These are phyloP conservation scores for Xanthoconium separans DNA, from an alignment of 1,284 basidiomycete species.

Conservation along the genomic window DNA sequence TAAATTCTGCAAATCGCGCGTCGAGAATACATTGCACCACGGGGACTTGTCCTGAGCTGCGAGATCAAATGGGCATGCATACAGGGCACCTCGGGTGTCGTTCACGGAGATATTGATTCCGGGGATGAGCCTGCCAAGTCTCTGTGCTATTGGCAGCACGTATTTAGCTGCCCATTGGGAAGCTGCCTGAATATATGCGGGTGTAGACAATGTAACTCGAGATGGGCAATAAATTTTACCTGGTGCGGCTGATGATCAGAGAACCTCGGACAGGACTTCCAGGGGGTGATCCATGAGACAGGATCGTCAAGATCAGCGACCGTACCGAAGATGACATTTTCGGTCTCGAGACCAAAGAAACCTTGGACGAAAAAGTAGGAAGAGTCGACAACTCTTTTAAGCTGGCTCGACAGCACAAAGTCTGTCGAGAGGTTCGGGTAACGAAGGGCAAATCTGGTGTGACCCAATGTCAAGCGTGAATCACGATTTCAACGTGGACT, in stretches of 20 bases:
- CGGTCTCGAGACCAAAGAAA: slow-evolving; percentile 8
- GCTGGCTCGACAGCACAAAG: slow-evolving; percentile 38
- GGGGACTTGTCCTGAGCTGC: slow-evolving; percentile 38
- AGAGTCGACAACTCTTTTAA: slow-evolving; percentile 31
- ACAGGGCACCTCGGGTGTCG: slow-evolving; percentile 44
- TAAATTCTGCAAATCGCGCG: slow-evolving; percentile 38
- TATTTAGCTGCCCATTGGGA: slow-evolving; percentile 40
- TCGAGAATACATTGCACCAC: slow-evolving; percentile 43
- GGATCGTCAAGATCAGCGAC: slow-evolving; percentile 26
- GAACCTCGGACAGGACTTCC: slow-evolving; percentile 9
- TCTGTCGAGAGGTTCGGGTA: slow-evolving; percentile 29
- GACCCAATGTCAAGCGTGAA: slow-evolving; percentile 1
- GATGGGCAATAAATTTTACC: background rate
- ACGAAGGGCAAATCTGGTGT: slow-evolving; percentile 17
- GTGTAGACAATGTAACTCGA: background rate
- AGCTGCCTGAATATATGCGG: slow-evolving; percentile 21
- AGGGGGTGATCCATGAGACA: slow-evolving; percentile 34
- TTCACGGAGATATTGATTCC: slow-evolving; percentile 31
- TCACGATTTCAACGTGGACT: background rate
- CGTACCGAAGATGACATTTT: slow-evolving; percentile 14
- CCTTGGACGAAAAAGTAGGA: slow-evolving; percentile 18
- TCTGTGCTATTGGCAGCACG: slow-evolving; percentile 40
- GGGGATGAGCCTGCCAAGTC: slow-evolving; percentile 38
- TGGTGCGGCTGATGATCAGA: background rate
- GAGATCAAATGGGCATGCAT: slow-evolving; percentile 48